Conservation (phyloP, 495 filamentous ascomycete genomes). For the Collariella sp. region DNA sequence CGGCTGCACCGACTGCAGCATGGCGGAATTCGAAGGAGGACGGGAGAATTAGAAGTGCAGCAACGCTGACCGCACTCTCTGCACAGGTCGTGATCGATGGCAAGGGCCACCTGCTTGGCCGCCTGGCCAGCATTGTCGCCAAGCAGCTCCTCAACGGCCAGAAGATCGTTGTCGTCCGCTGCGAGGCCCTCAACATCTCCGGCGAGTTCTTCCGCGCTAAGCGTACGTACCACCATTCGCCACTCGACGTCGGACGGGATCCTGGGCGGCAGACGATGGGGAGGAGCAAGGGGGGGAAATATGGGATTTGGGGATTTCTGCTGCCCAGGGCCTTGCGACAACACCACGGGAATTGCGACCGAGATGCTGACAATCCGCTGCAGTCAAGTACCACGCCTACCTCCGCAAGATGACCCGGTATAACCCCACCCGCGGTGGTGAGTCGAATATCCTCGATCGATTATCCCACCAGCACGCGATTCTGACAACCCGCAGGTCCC, state of each 20-base stretch:
- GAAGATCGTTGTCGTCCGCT: constrained; percentile 98
- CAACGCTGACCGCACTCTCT: constrained; percentile 4
- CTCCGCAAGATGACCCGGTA: constrained; percentile 99
- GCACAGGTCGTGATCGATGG: constrained; percentile 91
- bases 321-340: neutral
- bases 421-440: constrained; percentile 96
- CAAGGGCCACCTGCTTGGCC: constrained; percentile 99
- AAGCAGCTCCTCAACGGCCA: constrained; percentile 99
- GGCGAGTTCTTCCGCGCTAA: constrained; percentile 99
- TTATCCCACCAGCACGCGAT: constrained; percentile 4
- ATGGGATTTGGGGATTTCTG: neutral
- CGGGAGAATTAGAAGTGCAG: neutral
- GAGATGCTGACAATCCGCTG: constrained; percentile 32
- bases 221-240: constrained; percentile 60
- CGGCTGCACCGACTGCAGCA: neutral
- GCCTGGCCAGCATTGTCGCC: constrained; percentile 95
- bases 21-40: neutral
- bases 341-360: constrained; percentile 7
- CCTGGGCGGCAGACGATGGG: neutral
- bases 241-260: neutral
- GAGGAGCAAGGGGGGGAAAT: neutral
- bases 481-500: constrained; percentile 59
- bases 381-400: constrained; percentile 99
- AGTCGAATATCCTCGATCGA: constrained; percentile 30
- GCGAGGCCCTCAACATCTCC: constrained; percentile 98